These are phyloP conservation scores for Exophiala sp. DNA, from an alignment of 2,329 filamentous ascomycete species.

Conservation along the genomic window DNA sequence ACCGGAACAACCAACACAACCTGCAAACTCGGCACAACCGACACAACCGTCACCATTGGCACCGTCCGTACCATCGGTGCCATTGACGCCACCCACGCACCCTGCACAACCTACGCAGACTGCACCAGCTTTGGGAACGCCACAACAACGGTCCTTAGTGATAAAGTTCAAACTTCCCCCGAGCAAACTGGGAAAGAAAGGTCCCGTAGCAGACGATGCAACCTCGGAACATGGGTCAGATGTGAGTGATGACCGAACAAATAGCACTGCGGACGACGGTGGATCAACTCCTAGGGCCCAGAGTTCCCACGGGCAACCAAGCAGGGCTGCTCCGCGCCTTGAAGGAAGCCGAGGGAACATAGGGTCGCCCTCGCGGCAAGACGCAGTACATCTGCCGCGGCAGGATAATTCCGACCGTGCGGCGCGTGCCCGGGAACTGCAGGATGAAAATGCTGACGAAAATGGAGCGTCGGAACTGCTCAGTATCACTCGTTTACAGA, in stretches of 20 bases:
- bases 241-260: no score
- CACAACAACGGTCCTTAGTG: background rate
- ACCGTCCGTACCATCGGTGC: background rate
- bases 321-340: background rate
- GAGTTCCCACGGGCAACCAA: background rate
- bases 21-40: background rate
- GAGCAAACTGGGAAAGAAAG: background rate
- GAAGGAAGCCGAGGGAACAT: background rate
- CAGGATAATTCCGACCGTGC: background rate
- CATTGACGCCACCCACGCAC: background rate
- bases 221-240: background rate
- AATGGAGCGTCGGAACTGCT: conserved; percentile 4
- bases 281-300: background rate
- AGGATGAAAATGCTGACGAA: background rate
- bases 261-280: background rate
- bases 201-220: background rate
- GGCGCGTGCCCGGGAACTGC: background rate
- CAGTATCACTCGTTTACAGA: background rate
- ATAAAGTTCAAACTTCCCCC: background rate
- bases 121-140: background rate
- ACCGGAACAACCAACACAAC: background rate
- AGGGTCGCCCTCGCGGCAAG: background rate
- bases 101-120: background rate
- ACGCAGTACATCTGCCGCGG: background rate
- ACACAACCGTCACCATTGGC: background rate